phyloP scores from a whole-genome alignment of 441 rosid genomes.

The Populus tomentosa region DNA sequence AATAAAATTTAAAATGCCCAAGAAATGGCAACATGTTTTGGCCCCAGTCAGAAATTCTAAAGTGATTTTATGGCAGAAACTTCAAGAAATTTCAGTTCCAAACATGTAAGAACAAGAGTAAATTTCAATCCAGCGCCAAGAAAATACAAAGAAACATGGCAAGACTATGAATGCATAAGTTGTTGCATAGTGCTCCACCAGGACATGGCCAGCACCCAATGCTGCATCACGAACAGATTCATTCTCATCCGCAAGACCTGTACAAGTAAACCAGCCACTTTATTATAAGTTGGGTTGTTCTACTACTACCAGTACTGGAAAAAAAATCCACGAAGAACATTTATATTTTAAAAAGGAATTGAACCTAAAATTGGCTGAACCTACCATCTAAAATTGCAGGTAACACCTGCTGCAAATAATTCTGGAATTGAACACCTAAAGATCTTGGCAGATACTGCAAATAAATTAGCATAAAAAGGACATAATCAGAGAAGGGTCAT shows the following conservation, averaged over 20 bases:
- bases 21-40: neutral
- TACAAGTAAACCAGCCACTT: neutral
- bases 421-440: slow-evolving; percentile 85
- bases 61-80: neutral
- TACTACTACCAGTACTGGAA: slow-evolving; percentile 1
- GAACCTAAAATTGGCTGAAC: slow-evolving; percentile 1
- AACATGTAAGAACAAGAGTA: neutral
- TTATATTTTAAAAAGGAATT: neutral
- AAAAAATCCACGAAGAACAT: slow-evolving; percentile 36
- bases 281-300: neutral
- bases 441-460: slow-evolving; percentile 90
- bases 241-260: no score
- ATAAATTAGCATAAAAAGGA: slow-evolving; percentile 9
- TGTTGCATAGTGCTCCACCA: no score
- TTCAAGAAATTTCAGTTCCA: neutral
- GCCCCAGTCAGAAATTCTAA: neutral
- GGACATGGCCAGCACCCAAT: no score
- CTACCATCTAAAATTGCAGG: slow-evolving; percentile 56
- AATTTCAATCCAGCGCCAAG: neutral
- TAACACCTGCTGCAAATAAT: slow-evolving; percentile 51
- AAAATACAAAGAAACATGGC: no score
- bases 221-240: no score
- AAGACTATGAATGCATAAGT: no score
- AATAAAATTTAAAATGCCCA: neutral
- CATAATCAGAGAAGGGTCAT: slow-evolving; percentile 9